Base-by-base conservation (phyloP, 2,329 filamentous ascomycete genomes). In the Aspergillus calidoustus region DNA sequence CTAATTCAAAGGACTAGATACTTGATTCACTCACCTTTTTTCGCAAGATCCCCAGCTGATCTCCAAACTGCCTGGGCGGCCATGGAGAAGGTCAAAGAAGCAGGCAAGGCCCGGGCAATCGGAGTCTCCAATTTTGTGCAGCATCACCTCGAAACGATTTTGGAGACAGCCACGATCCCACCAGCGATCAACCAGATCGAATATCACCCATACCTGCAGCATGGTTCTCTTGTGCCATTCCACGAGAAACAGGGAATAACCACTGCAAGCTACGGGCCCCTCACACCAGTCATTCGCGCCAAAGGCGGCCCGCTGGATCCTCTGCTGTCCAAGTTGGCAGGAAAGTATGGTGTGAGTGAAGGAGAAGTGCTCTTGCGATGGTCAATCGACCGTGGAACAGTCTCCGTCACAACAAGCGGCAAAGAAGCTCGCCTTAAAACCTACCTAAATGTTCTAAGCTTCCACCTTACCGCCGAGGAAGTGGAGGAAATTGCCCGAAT, bases 121-220 rank as follows among this genome's bases (percentile, higher is more conserved):
- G 87, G 87, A 23, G 86, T 89, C 23, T 87, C 84, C 59, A 89
- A 87, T 73, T 89, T 83, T 72, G 74, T 84, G 6, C 80, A 82
- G 25, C 71, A 76, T 23, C 83, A 89, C 61, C 77, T 89, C 19
- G 80, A 86, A 50, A 80, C 81, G 11, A 81, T 84, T 22, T 75
- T 82, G 41, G 71, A 78, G 61, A 80, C 77, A 0, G 80, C 80
- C 17, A 77, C 71, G 44, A 72, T 79, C 7, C 69, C 71, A 3
- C 82, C 82, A 4, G 74, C 71, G 3, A 68, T 74, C 55, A 76
- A 76, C 54, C 74, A 76, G 63, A 73, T 76, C 25, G 73, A 76
- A 62, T 74, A 68, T 22, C 73, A 84, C 65, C 80, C 81, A 4
- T 83, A 83, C 60, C 73, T 82, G 4, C 81, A 82, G 64, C 80